phyloP scores from a whole-genome alignment of 345 rosid species.

The Iberis pinnata region DNA sequence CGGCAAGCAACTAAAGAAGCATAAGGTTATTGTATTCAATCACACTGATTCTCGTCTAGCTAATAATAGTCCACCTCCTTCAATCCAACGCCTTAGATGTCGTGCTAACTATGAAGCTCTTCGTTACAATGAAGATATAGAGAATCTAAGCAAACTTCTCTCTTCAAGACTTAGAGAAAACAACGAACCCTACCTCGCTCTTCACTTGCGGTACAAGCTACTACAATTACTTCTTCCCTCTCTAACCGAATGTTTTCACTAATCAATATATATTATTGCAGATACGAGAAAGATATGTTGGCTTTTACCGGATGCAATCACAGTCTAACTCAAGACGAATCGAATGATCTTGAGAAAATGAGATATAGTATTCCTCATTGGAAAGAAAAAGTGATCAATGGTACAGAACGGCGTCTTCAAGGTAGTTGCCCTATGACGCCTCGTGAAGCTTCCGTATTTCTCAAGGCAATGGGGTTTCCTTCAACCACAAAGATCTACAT shows the following conservation, averaged over 20 bases:
- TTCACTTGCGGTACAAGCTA: slow-evolving; percentile 52
- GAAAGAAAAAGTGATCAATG: slow-evolving; percentile 55
- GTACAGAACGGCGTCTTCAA: slow-evolving; percentile 33
- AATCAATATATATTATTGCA: slow-evolving; percentile 11
- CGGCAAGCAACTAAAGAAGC: slow-evolving; percentile 35
- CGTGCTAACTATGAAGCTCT: slow-evolving; percentile 65
- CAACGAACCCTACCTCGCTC: slow-evolving; percentile 46
- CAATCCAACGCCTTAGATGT: slow-evolving; percentile 63
- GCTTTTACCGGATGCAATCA: slow-evolving; percentile 74
- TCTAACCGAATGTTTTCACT: background rate
- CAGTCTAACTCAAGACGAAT: slow-evolving; percentile 46
- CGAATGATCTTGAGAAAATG: slow-evolving; percentile 36
- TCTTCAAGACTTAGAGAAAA: slow-evolving; percentile 40
- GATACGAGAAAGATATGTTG: slow-evolving; percentile 81
- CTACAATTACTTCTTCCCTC: background rate
- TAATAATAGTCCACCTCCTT: slow-evolving; percentile 44
- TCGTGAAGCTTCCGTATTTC: slow-evolving; percentile 56
- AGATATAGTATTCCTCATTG: slow-evolving; percentile 43
- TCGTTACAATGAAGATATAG: slow-evolving; percentile 36
- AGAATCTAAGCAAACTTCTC: slow-evolving; percentile 43
- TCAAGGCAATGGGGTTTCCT: slow-evolving; percentile 64
- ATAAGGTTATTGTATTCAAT: slow-evolving; percentile 51
- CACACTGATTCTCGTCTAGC: slow-evolving; percentile 59
- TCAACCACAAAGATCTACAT: slow-evolving; percentile 52
- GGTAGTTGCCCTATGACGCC: slow-evolving; percentile 77